These are phyloP conservation scores for Syzygium aromaticum DNA, from an alignment of 345 rosid genomes.

Conservation along the genomic window DNA sequence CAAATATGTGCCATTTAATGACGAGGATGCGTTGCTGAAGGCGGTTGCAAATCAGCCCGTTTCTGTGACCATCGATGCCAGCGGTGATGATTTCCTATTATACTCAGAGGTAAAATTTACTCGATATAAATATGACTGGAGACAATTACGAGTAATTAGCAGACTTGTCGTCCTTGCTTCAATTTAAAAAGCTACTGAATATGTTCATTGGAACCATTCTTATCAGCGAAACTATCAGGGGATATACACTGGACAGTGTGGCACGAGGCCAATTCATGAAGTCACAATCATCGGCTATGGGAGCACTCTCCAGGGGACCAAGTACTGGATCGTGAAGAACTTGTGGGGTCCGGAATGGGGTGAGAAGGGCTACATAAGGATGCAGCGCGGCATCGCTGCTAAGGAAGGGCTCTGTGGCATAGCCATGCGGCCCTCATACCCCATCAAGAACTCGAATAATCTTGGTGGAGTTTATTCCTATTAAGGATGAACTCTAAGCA, in stretches of 20 bases:
- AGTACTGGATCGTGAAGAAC: slow-evolving; percentile 64
- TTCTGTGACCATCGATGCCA: too few relatives aligned
- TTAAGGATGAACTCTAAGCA: slow-evolving; percentile 36
- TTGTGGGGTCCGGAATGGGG: slow-evolving; percentile 78
- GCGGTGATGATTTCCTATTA: too few relatives aligned
- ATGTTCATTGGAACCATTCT: neutral
- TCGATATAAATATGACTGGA: too few relatives aligned
- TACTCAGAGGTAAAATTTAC: too few relatives aligned
- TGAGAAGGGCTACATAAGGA: slow-evolving; percentile 61
- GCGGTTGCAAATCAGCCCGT: too few relatives aligned
- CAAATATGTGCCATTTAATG: too few relatives aligned
- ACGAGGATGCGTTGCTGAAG: too few relatives aligned
- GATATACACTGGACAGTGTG: slow-evolving; percentile 49
- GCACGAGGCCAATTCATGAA: slow-evolving; percentile 50
- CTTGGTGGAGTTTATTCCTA: slow-evolving; percentile 1
- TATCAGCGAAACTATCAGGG: slow-evolving; percentile 23
- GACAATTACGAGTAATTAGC: too few relatives aligned
- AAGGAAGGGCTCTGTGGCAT: slow-evolving; percentile 56
- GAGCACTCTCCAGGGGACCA: slow-evolving; percentile 39
- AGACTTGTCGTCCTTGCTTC: too few relatives aligned
- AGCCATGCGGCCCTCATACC: slow-evolving; percentile 68
- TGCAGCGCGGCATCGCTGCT: slow-evolving; percentile 35
- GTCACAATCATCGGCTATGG: slow-evolving; percentile 61
- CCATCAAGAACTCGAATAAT: slow-evolving; percentile 34
- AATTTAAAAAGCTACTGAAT: too few relatives aligned